Evolutionary conservation across 768 basidiomycete species (phyloP), one percentile per base, ranked within the genome.

Genomic region (Collybiopsis luxurians): DNA sequence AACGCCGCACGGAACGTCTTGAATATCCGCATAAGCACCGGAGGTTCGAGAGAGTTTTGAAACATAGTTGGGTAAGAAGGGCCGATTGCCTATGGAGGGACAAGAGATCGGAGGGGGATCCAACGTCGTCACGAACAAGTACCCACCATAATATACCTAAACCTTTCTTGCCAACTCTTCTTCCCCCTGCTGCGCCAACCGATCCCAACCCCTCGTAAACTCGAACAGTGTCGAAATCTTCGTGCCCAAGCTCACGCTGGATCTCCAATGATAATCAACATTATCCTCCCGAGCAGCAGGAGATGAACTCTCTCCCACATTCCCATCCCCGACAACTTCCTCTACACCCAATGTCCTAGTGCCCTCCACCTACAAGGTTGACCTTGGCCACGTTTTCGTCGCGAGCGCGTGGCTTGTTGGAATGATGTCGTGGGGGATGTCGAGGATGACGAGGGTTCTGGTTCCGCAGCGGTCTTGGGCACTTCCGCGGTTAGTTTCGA

Each of bases 11-110:
- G 42, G 7, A 2, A 56, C 58, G 3, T 79, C 27, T 75, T 70
- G 24, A 92, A 66, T 21, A 92, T 73, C 1, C 82, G 80, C 2
- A 75, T 73, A 15, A 93, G 78, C 26, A 89, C 63, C 1, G 75
- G 63, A 0, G 91, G 81, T 43, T 92, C 91, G 30, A 93, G 75
- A 0, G 89, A 89, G 0, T 76, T 82, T 62, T 86, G 79, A 70
- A 89, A 90, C 38, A 93, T 68, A 1, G 75, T 61, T 1, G 89
- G 87, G 26, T 92, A 46, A 0, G n/a, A n/a, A n/a, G 90, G 82
- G 0, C 79, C 71, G 43, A 91, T 76, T 31, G 73, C 75, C 86
- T 12, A 12, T 48, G 38, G 30, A 10, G 48, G 28, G 34, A 55
- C 15, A 59, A 12, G 28, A 40, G 9, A 27, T 26, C 27, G 39